Conservation (phyloP, 2,329 filamentous ascomycete genomes). For the Penicillium aurantiogriseum region DNA sequence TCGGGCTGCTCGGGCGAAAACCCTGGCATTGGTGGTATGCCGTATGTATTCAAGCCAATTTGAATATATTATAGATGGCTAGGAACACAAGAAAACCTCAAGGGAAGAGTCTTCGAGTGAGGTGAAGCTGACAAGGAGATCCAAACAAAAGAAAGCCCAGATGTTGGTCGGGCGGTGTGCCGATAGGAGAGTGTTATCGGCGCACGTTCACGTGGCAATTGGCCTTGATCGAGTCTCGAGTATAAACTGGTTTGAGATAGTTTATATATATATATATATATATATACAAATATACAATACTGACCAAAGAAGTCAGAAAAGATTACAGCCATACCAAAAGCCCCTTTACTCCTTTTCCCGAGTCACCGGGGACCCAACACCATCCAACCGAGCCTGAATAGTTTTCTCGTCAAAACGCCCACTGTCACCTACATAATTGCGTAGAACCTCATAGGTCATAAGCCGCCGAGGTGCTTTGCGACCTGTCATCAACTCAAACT, state of each 20-base stretch:
- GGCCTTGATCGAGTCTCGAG: not conserved
- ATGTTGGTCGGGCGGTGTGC: conserved; percentile 2
- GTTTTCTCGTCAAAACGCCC: conserved; percentile 40
- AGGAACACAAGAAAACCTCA: not conserved
- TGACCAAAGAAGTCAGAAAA: not conserved
- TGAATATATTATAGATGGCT: not conserved
- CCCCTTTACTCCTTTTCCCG: not conserved
- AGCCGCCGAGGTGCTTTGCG: conserved; percentile 66
- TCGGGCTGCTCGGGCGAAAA: conserved; percentile 17
- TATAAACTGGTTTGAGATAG: not conserved
- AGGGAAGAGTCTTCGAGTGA: not conserved
- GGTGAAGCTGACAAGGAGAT: conserved; percentile 1
- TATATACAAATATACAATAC: not conserved
- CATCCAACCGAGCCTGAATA: conserved; percentile 36
- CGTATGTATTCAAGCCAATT: conserved; percentile 7
- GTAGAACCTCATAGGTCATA: conserved; percentile 65
- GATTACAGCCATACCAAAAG: not conserved
- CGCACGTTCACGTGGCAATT: not conserved
- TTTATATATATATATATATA: no score
- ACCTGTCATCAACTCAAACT: conserved; percentile 79
- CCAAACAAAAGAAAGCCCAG: conserved; percentile 10
- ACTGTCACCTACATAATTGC: conserved; percentile 37
- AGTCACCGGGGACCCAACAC: conserved; percentile 21
- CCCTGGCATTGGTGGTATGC: conserved; percentile 16
- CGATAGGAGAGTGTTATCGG: conserved; percentile 8